Base-by-base conservation (phyloP, 768 basidiomycete species). In the Lentinula detonsa region DNA sequence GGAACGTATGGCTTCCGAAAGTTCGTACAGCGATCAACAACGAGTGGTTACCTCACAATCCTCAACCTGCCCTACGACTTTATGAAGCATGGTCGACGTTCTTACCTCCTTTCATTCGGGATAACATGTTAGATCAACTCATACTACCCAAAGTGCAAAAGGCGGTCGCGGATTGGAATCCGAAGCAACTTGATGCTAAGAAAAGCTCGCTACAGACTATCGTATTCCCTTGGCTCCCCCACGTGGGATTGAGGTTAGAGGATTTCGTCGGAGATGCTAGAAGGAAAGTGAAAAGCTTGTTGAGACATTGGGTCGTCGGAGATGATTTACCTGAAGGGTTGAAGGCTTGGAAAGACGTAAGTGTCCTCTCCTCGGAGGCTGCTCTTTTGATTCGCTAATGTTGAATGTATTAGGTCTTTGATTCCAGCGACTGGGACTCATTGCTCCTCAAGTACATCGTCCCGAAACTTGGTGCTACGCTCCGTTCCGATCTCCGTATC, bases 111-210 rank as follows among this genome's bases (percentile, higher is more conserved):
- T 99, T 98, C 75, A 87, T 99, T 62, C 84, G 85, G 57, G 95
- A 98, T 75, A 99, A 98, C 69, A 80, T 99, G 62, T 84, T 99
- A 63, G 95, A 98, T 70, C 97, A 99, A 71, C 85, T 99, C 23
- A 83, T 99, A 49, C 77, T 99, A 21, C 97, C 97, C 1, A 99
- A 98, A 73, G 83, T 99, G 2, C 83, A 88, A 53, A 86, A 87
- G 64, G 85, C 93, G 3, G 83, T 98, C 37, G 81, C 85, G 4
- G 87, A 91, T 55, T 99, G 97, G 97, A 87, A 79, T 68, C 76
- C 85, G 5, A 85, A 81, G 67, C 80, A 37, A 49, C 33, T 75
- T 31, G 81, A 78, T 60, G 42, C 9, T 23, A 23, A 48, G 46
- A 76, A 75, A 2, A 79, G 83, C 0, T 74, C 91, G 0, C 72